These are phyloP conservation scores for Murraya koenigii DNA, from an alignment of 345 rosid species.

Conservation along the genomic window DNA sequence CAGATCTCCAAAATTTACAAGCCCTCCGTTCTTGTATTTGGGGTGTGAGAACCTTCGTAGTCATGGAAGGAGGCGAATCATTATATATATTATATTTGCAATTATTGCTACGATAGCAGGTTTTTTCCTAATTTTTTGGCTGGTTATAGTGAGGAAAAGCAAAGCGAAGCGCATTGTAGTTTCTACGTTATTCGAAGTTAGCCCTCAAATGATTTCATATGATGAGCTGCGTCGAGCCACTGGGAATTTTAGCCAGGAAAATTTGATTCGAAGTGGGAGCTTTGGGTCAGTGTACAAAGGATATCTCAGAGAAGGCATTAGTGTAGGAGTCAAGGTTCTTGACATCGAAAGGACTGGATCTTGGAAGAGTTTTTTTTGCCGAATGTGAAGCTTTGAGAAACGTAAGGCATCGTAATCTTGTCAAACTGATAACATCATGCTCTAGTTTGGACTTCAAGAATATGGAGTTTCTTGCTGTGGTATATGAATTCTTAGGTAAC, in stretches of 20 bases:
- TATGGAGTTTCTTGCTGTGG: slow-evolving; percentile 48
- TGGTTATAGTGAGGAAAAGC: slow-evolving; percentile 24
- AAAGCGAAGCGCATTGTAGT: neutral
- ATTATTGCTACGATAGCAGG: neutral
- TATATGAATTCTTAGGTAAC: slow-evolving; percentile 43
- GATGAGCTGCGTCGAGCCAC: slow-evolving; percentile 46
- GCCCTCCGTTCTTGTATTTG: slow-evolving; percentile 23
- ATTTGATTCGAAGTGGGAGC: slow-evolving; percentile 48
- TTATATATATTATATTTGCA: slow-evolving; percentile 16
- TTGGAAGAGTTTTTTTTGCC: slow-evolving; percentile 43
- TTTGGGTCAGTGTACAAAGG: slow-evolving; percentile 38
- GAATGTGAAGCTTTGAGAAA: slow-evolving; percentile 51
- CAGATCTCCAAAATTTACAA: slow-evolving; percentile 29
- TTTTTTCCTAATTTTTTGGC: slow-evolving; percentile 10
- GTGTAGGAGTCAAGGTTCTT: slow-evolving; percentile 7
- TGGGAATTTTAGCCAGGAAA: slow-evolving; percentile 26
- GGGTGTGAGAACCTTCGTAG: neutral
- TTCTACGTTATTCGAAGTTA: slow-evolving; percentile 9
- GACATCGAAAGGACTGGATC: slow-evolving; percentile 32
- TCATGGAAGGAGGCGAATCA: slow-evolving; percentile 5
- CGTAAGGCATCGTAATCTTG: slow-evolving; percentile 50
- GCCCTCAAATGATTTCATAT: slow-evolving; percentile 39
- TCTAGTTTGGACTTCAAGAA: slow-evolving; percentile 41
- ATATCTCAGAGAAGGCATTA: no score
- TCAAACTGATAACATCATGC: slow-evolving; percentile 53